Base-by-base conservation (phyloP, 495 filamentous ascomycete species). In the Penicillium pulvis region DNA sequence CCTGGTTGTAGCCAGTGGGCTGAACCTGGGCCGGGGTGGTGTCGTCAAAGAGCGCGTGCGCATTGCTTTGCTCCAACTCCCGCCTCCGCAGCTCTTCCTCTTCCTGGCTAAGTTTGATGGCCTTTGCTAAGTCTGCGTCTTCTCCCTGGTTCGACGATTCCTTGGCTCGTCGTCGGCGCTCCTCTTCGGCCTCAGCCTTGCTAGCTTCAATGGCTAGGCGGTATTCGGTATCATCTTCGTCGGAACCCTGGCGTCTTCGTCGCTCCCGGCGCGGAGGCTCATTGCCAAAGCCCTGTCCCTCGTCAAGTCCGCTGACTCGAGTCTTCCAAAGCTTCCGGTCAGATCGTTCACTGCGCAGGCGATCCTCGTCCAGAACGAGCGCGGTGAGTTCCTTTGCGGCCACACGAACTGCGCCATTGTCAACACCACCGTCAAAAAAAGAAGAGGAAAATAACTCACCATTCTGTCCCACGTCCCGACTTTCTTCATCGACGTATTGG, bases 321-420 rank as follows among this genome's bases (percentile, higher is more conserved):
- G 92, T 95, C 73, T 99, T 99, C 95, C 95, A 99, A 7, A 87
- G 84, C 70, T 91, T 97, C 42, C 95, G 86, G 67, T 97, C 93
- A 54, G 84, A 90, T 59, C 95, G 88, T 76, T 99, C 95, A 46
- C 84, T 86, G 57, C 95, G 91, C 66, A 99, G 70, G 63, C 95
- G 84, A 65, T 99, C 95, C 74, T 99, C 95, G 71, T 99, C 94
- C 63, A 94, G 75, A 61, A 99, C 86, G 56, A 99, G 79, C n/a
- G 92, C 84, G 0, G 93, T 97, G 45, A 99, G 84, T 78, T 99
- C 95, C 71, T 96, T 97, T 31, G 95, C 95, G 28, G 95, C 93
- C 64, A 96, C 87, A 51, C 95, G 90, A 39, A 99, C 95, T 99
- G 35, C 20, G 31, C 50, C 16, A 52, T 31, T 17, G 26, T 50